Evolutionary conservation across 2,329 filamentous ascomycete species (phyloP).

Genomic region (Coleophoma eucalyptorum): DNA sequence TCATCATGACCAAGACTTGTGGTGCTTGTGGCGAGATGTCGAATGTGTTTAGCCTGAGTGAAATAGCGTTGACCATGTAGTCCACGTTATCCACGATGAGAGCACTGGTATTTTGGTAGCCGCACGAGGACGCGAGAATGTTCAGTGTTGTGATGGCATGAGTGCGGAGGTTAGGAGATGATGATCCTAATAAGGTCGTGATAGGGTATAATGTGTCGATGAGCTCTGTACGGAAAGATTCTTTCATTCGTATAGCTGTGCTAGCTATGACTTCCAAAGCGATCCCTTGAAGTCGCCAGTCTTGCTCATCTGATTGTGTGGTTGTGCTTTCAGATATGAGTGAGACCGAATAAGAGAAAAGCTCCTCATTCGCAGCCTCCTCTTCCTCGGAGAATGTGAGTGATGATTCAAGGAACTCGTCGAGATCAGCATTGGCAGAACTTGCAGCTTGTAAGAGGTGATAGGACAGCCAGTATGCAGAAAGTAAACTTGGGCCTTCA

Average conservation of each 20-base stretch:
- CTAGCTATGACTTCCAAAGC: constrained; percentile 78
- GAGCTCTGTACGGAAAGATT: constrained; percentile 76
- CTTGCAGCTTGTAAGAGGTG: constrained; percentile 62
- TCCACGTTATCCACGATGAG: constrained; percentile 90
- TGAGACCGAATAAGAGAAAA: constrained; percentile 59
- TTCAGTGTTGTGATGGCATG: constrained; percentile 86
- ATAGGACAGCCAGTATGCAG: constrained; percentile 78
- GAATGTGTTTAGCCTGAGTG: constrained; percentile 83
- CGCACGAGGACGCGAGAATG: constrained; percentile 69
- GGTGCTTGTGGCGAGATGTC: constrained; percentile 90
- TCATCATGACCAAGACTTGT: constrained; percentile 91
- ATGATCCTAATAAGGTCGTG: constrained; percentile 80
- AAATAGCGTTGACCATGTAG: constrained; percentile 93
- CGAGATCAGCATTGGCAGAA: constrained; percentile 48
- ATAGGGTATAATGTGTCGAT: constrained; percentile 90
- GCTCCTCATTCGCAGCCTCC: constrained; percentile 52
- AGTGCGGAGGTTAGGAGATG: constrained; percentile 61
- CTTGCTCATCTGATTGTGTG: constrained; percentile 39
- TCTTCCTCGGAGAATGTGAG: constrained; percentile 32
- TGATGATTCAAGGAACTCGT: constrained; percentile 62
- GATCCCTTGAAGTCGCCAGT: constrained; percentile 75
- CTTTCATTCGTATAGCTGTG: constrained; percentile 62
- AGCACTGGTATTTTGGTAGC: constrained; percentile 69
- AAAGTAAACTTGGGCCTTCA: constrained; percentile 55
- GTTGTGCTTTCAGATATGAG: constrained; percentile 46